Evolutionary conservation across 2,329 filamentous ascomycete genomes (phyloP), one percentile per base, ranked within the genome.

Genomic region (Colletotrichum agaves): DNA sequence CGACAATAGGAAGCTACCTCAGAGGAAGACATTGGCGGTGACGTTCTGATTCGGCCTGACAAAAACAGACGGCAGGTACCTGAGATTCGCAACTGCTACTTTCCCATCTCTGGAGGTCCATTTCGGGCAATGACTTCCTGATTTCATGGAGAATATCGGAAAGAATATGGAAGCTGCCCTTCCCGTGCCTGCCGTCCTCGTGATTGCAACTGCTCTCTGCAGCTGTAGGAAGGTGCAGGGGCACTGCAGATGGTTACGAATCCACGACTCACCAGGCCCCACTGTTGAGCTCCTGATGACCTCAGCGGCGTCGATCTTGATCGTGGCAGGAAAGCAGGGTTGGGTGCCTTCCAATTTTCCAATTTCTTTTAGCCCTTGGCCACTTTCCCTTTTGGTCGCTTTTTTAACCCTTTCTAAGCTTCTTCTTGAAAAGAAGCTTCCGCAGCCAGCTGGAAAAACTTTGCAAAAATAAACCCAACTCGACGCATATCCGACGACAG

Each of bases 271-370:
- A 59, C 46, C 21, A 15, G 11, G 17, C 17, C 33, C 64, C 64
- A 59, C 53, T 17, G 23, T 23, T 2, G 8, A 33, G 31, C 61
- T 53, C 17, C 33, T 50, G 60, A 67, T 67, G 64, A 67, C 64
- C 53, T 67, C 64, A 67, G 64, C 31, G 64, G 64, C 64, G 64
- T 64, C 53, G 60, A 64, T 67, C 53, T 31, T 33, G 61, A 53
- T 47, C 63, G 43, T 56, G 13, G 47, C 27, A 39, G 52, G 44
- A 37, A 35, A 7, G 47, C 33, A 17, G 12, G 39, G 21, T 39
- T 27, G n/a, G 21, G 21, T 59, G 8, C 37, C 27, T 50, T 35
- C 47, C 23, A 27, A 50, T 21, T 50, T 21, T 21, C 21, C 15
- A 19, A 33, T 27, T 50, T 47, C n/a, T 50, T 15, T 23, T 35